Base-by-base conservation (phyloP, 2,329 filamentous ascomycete species). In the Chrysoporthe cubensis region DNA sequence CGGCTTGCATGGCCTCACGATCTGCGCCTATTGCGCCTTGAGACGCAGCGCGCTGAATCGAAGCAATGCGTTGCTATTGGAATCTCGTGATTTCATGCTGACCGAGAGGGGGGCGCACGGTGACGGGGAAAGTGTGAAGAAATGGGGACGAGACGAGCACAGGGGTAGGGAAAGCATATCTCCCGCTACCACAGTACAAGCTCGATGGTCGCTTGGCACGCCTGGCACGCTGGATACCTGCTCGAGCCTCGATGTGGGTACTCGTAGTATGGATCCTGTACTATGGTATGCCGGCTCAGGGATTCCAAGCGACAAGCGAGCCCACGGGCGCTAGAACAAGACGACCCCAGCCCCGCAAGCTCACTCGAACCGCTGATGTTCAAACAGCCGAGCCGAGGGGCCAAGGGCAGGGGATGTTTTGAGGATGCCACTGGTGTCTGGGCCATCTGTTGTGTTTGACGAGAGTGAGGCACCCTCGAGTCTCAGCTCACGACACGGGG, bases 401-500 rank as follows among this genome's bases (percentile, higher is more conserved):
- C 54, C 54, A 57, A 40, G 58, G 58, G 42, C 58, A 61, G 58
- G 59, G 42, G 21, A 37, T 62, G 59, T 40, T 50, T 62, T 40
- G 43, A 11, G 50, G 16, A 32, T 54, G 13, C 21, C 50, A 11
- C 21, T 32, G 26, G 26, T 54, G 50, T 52, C 40, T 34, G 60
- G 46, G 14, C 58, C 37, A 34, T 18, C 9, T 37, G 6, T 50
- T 40, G 44, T n/a, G 60, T 16, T n/a, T 9, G 50, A 43, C 26
- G 11, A 40, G 48, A 43, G 50, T 65, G 48, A 61, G 48, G 32
- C 58, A 14, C 44, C 43, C 32, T 65, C 58, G n/a, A 56, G 66
- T 68, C 66, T 68, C 66, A 68, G 59, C 62, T 58, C 42, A 58
- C 37, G 50, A 57, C 57, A 65, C 44, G n/a, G 46, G 40, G 37